Evolutionary conservation across 768 basidiomycete genomes (phyloP).

Genomic region (Podaxis pistillaris): DNA sequence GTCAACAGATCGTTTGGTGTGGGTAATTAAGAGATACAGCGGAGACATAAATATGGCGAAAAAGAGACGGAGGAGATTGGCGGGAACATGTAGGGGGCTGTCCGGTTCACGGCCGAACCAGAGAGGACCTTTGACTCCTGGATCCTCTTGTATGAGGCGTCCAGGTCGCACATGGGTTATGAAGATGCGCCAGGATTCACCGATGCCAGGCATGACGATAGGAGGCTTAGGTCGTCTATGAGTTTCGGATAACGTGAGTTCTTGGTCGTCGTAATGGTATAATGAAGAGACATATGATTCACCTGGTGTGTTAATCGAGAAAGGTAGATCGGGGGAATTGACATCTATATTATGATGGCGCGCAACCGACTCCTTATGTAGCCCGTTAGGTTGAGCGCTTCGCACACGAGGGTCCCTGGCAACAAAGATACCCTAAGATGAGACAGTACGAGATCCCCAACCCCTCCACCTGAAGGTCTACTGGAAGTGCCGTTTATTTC

Average conservation of each 20-base stretch:
- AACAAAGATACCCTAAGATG: background rate
- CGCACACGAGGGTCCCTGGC: background rate
- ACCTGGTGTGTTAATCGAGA: background rate
- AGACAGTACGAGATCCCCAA: background rate
- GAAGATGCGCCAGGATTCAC: conserved; percentile 4
- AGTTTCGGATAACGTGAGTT: background rate
- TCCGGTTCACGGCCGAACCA: conserved; percentile 11
- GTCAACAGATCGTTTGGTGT: background rate
- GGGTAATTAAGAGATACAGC: background rate
- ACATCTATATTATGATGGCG: background rate
- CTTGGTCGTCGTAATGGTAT: background rate
- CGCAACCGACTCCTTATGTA: background rate
- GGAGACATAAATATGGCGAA: conserved; percentile 3
- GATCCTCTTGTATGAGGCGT: conserved; percentile 9
- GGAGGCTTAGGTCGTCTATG: background rate
- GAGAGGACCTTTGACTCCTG: conserved; percentile 10
- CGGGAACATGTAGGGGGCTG: background rate
- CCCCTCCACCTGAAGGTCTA: background rate
- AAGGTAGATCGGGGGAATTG: background rate
- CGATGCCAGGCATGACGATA: background rate
- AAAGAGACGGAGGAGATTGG: conserved; percentile 9
- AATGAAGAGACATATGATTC: background rate
- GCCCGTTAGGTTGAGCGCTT: background rate
- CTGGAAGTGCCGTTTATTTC: background rate
- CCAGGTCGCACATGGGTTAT: background rate